phyloP scores from a whole-genome alignment of 1,284 basidiomycete genomes.

The Schizophyllum amplum region DNA sequence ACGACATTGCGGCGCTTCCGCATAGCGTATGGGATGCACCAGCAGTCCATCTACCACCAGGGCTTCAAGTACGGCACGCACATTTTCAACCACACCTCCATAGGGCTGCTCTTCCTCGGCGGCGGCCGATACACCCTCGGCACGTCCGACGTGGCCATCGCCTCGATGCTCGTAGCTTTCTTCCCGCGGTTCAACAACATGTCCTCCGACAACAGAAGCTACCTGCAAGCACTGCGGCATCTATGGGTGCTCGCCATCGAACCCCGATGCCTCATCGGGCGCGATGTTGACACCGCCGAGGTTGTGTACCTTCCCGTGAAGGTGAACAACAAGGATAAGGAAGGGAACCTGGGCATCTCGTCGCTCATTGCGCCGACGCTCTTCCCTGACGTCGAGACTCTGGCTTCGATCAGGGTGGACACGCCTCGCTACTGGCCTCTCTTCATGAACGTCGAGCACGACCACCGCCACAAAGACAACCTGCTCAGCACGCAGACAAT shows the following conservation, averaged over 20 bases:
- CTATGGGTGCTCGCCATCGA: constrained; percentile 95
- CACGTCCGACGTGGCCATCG: constrained; percentile 86
- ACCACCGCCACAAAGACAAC: constrained; percentile 58
- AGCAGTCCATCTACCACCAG: constrained; percentile 70
- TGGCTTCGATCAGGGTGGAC: constrained; percentile 78
- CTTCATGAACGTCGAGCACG: constrained; percentile 65
- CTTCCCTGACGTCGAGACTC: constrained; percentile 77
- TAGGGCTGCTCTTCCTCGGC: constrained; percentile 92
- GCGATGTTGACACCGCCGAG: constrained; percentile 86
- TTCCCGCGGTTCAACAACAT: constrained; percentile 80
- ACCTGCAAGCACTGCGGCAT: constrained; percentile 90
- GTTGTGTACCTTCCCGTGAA: constrained; percentile 89
- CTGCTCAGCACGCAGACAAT: constrained; percentile 76
- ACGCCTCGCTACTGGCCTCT: constrained; percentile 94
- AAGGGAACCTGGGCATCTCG: constrained; percentile 45
- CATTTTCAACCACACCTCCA: constrained; percentile 84
- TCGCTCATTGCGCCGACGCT: constrained; percentile 87
- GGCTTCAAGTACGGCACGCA: constrained; percentile 84
- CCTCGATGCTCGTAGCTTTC: constrained; percentile 83
- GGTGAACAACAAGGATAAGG: constrained; percentile 26
- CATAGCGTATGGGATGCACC: constrained; percentile 87
- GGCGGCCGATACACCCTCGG: constrained; percentile 90
- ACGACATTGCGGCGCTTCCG: constrained; percentile 85
- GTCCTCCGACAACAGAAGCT: constrained; percentile 84
- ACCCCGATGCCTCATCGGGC: constrained; percentile 84